A percentile compares a stretch with the other conserved stretches of the same genome.
These are phyloP conservation scores for Lactuca saligna DNA, from an alignment of 129 eudicot species.

Conservation along the genomic window DNA sequence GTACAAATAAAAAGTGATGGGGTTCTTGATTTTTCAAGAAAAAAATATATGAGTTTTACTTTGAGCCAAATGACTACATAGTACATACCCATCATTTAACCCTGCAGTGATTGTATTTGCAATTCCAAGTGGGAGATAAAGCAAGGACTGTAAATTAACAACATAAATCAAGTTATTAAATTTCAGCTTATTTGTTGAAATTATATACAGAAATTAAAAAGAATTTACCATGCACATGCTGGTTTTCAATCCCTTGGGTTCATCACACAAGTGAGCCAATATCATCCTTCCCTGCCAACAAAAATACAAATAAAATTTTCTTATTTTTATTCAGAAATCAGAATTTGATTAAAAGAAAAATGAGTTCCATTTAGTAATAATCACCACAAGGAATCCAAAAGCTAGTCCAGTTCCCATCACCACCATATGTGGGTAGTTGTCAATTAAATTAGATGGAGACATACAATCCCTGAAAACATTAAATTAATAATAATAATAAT, in stretches of 20 bases:
- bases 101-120: conserved; percentile 94
- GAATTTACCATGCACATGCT: conserved; percentile 86
- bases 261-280: conserved; percentile 97
- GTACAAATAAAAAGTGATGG: not conserved
- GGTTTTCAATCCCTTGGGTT: conserved; percentile 99
- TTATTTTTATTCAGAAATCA: not conserved
- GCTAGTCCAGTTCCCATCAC: conserved; percentile 89
- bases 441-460: conserved; percentile 70
- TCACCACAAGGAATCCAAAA: conserved; percentile 98
- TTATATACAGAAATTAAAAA: not conserved
- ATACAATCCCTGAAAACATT: conserved; percentile 67
- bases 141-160: conserved; percentile 61
- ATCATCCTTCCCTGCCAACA: conserved; percentile 94
- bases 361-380: conserved; percentile 1
- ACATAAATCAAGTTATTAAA: not conserved
- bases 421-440: conserved; percentile 76
- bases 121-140: conserved; percentile 90
- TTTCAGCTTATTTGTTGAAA: not conserved
- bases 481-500: not conserved
- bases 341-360: not conserved
- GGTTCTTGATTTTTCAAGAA: no score
- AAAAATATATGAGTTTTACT: not conserved
- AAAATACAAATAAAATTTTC: not conserved
- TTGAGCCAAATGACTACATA: conserved; percentile 27
- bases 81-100: conserved; percentile 76